A percentile compares a stretch with the other conserved stretches of the same genome.
Evolutionary conservation across 345 rosid species (phyloP).

Genomic region (Linum usitatissimum): DNA sequence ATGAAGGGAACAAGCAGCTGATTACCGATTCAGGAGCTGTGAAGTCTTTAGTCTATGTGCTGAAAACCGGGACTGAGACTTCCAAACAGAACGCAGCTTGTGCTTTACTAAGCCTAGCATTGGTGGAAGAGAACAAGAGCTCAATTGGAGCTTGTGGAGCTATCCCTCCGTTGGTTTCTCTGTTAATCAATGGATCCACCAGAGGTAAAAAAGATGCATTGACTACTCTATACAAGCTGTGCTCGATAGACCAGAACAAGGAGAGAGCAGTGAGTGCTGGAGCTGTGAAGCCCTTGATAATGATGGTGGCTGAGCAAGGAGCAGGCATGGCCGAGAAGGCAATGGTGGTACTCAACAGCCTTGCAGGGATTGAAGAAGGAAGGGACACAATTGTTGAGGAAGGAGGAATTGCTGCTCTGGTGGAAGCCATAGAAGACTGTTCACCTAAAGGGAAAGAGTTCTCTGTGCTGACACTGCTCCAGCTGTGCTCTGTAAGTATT

Average conservation of each 20-base stretch:
- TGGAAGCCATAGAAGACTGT: constrained; percentile 88
- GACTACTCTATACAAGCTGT: constrained; percentile 87
- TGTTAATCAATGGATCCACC: constrained; percentile 58
- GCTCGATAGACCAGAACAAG: constrained; percentile 64
- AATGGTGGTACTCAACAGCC: constrained; percentile 80
- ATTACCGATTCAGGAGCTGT: constrained; percentile 66
- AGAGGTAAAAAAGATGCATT: constrained; percentile 86
- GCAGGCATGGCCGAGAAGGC: constrained; percentile 91
- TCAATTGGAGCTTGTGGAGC: constrained; percentile 90
- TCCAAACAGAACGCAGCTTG: constrained; percentile 96
- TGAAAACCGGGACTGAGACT: constrained; percentile 81
- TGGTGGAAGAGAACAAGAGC: constrained; percentile 75
- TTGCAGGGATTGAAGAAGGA: constrained; percentile 63
- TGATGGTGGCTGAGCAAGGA: constrained; percentile 66
- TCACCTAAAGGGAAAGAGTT: constrained; percentile 81
- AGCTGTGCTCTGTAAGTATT: constrained; percentile 59
- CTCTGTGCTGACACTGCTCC: constrained; percentile 70
- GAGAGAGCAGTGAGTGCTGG: constrained; percentile 89
- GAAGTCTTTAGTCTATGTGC: constrained; percentile 71
- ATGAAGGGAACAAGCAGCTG: constrained; percentile 51
- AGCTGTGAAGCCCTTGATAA: constrained; percentile 81
- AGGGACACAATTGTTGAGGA: constrained; percentile 71
- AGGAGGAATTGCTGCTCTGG: constrained; percentile 80
- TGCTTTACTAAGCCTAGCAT: constrained; percentile 69
- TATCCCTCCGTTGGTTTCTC: constrained; percentile 86